Base-by-base conservation (phyloP, 768 basidiomycete genomes). In the Pholiota conissans region DNA sequence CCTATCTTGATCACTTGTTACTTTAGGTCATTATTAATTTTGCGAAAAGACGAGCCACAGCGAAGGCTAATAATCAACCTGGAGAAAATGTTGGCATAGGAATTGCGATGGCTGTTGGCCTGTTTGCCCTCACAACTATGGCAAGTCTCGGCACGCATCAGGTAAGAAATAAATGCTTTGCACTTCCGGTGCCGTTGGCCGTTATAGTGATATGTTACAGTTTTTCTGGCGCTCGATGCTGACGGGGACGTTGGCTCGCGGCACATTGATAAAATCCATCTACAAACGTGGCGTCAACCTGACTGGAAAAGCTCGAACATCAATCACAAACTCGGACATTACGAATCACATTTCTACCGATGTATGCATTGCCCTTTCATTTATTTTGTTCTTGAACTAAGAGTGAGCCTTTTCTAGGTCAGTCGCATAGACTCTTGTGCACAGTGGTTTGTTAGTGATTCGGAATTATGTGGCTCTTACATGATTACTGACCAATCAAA, bases 211-310 rank as follows among this genome's bases (percentile, higher is more conserved):
- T 59, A 10, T 14, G 10, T 28, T 54, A 24, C 57, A 85, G 79
- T 90, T 87, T 72, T 90, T 91, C 75, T 86, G 84, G 79, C 76
- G 84, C 40, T 84, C 84, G 4, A 88, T 88, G 83, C 71, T 76
- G 24, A 82, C 84, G 0, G 90, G 91, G 24, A 80, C 87, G 3
- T 73, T 90, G 24, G 79, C 82, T 0, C 79, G 90, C 56, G 82
- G 82, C 0, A 83, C 88, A 10, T 75, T 93, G 26, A 90, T 89
- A 49, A 80, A 81, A 39, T 83, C 84, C 0, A 81, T 91, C 20
- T 93, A 90, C 72, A 83, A 86, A 61, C 84, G 89, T 49, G 83
- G 84, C 3, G 78, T 91, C 32, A 73, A 74, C 30, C 74, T 93
- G 27, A 85, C 85, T 1, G 85, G 85, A 5, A 87, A 85, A 69